Percentiles rank a stretch among this genome's conserved stretches.
Evolutionary conservation across 345 rosid genomes (phyloP).

Genomic region (Aquilaria yunnanensis): DNA sequence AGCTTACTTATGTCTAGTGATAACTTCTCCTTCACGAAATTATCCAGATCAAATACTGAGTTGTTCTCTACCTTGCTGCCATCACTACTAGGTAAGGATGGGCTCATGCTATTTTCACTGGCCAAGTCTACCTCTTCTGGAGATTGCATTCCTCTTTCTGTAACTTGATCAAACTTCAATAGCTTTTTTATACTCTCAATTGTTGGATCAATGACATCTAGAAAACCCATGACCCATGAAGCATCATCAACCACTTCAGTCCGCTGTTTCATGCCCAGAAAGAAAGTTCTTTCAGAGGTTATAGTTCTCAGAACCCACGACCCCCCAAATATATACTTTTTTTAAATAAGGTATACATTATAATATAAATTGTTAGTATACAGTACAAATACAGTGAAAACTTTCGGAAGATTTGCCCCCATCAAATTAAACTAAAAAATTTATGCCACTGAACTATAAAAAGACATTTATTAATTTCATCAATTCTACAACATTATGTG

Average conservation of each 20-base stretch:
- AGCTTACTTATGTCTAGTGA: conserved; percentile 55
- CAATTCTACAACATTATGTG: no score
- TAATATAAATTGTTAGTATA: no score
- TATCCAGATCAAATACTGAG: conserved; percentile 55
- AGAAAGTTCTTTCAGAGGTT: background rate
- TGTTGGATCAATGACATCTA: conserved; percentile 86
- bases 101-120: conserved; percentile 17
- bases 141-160: conserved; percentile 23
- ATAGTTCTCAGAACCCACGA: no score
- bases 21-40: conserved; percentile 42
- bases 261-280: conserved; percentile 36
- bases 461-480: no score
- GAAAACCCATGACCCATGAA: conserved; percentile 83
- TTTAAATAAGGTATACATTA: no score
- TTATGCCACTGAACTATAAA: no score
- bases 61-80: conserved; percentile 28
- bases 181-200: conserved; percentile 82
- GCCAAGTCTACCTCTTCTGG: conserved; percentile 19
- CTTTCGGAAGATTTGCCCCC: background rate
- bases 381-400: background rate
- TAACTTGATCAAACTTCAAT: conserved; percentile 59
- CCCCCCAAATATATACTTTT: no score
- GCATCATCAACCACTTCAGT: conserved; percentile 93
- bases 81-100: conserved; percentile 15
- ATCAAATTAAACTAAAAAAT: no score